Evolutionary conservation across 2,329 filamentous ascomycete genomes (phyloP).

Genomic region (Nemania serpens): DNA sequence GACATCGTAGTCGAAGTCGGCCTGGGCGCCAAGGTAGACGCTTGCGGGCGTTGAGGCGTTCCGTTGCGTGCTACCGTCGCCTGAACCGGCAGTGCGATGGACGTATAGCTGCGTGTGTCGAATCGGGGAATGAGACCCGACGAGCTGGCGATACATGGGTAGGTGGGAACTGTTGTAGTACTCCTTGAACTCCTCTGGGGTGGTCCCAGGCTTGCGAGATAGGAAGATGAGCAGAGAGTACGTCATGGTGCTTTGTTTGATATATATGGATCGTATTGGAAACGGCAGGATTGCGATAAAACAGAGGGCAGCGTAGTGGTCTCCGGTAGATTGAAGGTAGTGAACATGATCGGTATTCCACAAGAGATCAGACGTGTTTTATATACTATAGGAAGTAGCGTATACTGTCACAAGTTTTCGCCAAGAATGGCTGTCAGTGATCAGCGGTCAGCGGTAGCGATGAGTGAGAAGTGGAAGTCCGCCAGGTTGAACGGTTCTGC

Average conservation of each 20-base stretch:
- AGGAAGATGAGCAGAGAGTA: slow-evolving; percentile 11
- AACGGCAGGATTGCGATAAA: not conserved
- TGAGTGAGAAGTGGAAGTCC: not conserved
- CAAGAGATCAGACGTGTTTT: not conserved
- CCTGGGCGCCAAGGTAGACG: slow-evolving; percentile 2
- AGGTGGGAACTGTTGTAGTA: slow-evolving; percentile 27
- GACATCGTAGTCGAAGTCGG: slow-evolving; percentile 20
- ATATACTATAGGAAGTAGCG: not conserved
- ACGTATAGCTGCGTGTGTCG: slow-evolving; percentile 27
- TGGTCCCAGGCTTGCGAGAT: slow-evolving; percentile 20
- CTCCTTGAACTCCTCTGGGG: slow-evolving; percentile 24
- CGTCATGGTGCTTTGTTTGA: slow-evolving; percentile 9
- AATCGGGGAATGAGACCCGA: slow-evolving; percentile 19
- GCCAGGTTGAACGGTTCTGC: not conserved
- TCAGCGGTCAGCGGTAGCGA: too few relatives aligned
- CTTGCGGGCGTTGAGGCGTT: slow-evolving; percentile 3
- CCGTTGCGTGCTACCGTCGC: not conserved
- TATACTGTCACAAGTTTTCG: not conserved
- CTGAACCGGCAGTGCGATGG: not conserved
- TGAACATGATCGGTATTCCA: not conserved
- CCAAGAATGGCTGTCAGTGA: not conserved
- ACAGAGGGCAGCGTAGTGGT: not conserved
- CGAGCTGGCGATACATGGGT: slow-evolving; percentile 19
- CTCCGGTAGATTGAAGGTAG: too few relatives aligned
- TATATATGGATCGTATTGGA: not conserved